Base-by-base conservation (phyloP, 208 protist genomes). In the Naegleria fowleri region DNA sequence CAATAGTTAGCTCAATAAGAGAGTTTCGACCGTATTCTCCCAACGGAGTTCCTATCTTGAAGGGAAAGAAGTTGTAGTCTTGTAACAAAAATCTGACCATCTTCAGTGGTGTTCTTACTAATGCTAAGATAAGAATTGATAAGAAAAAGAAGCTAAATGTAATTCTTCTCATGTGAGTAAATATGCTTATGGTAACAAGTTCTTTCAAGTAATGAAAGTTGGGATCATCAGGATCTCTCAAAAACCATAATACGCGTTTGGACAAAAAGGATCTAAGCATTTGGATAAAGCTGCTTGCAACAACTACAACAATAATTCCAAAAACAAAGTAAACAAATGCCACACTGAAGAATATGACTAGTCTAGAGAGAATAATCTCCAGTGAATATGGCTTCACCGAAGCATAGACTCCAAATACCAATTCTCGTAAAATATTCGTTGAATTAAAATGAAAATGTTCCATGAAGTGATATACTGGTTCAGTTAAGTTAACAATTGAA, bases 141-240 rank as follows among this genome's bases (percentile, higher is more conserved):
- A 87, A 87, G 6, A 87, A 51, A 13, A 40, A 22, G 11, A 52
- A 51, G 5, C 38, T 48, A 5, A 87, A 29, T 11, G 29, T 15
- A 29, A 87, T 87, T 33, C 83, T 40, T 48, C 83, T 41, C 33
- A 51, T 38, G 33, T 84, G 76, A 38, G 29, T 84, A 15, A 40
- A 41, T 38, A 84, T 36, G 11, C 33, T 15, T 16, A 40, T 19
- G 15, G 76, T 84, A 16, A 84, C 76, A 19, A 84, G 38, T 11
- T 87, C 83, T 39, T 38, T 87, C 39, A 87, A 51, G 40, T 40
- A 87, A 16, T 40, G 40, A n/a, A 87, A 87, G 29, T 87, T 51
- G n/a, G 29, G 83, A 48, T 87, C 83, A n/a, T 87, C 83, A 51
- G 83, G 83, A 51, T 87, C 41, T 22, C 33, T 87, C 40, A 87